Percentiles rank a stretch among this genome's conserved stretches.
Conservation (phyloP, 2,329 filamentous ascomycete species). For the Pseudogymnoascus sp. region DNA sequence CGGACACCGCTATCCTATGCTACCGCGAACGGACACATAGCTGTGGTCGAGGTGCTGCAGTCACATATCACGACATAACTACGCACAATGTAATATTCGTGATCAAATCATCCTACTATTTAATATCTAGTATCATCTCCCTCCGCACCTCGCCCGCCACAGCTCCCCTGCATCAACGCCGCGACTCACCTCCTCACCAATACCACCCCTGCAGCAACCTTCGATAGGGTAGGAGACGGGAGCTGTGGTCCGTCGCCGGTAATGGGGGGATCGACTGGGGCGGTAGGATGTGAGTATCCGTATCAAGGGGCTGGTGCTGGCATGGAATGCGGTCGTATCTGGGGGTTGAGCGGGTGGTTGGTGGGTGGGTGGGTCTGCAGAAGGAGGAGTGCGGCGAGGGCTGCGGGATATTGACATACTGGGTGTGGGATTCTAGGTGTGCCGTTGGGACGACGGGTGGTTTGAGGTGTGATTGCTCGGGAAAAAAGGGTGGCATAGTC, state of each 20-base stretch:
- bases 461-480: not conserved
- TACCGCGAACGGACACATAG: not conserved
- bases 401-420: not conserved
- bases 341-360: not conserved
- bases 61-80: not conserved
- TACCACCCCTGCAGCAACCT: not conserved
- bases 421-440: not conserved
- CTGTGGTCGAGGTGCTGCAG: not conserved
- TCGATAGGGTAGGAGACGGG: too few relatives aligned
- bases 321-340: not conserved
- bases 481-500: not conserved
- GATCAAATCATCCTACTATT: not conserved
- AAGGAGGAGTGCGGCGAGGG: not conserved
- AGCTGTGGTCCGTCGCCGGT: not conserved
- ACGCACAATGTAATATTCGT: not conserved
- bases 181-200: not conserved
- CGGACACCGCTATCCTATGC: slow-evolving; percentile 28
- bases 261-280: not conserved
- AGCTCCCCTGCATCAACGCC: not conserved
- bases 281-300: not conserved
- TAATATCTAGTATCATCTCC: not conserved
- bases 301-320: not conserved
- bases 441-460: not conserved
- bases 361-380: not conserved
- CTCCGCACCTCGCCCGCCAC: not conserved